These are phyloP conservation scores for Colletotrichum magnum DNA, from an alignment of 2,329 filamentous ascomycete species.

Conservation along the genomic window DNA sequence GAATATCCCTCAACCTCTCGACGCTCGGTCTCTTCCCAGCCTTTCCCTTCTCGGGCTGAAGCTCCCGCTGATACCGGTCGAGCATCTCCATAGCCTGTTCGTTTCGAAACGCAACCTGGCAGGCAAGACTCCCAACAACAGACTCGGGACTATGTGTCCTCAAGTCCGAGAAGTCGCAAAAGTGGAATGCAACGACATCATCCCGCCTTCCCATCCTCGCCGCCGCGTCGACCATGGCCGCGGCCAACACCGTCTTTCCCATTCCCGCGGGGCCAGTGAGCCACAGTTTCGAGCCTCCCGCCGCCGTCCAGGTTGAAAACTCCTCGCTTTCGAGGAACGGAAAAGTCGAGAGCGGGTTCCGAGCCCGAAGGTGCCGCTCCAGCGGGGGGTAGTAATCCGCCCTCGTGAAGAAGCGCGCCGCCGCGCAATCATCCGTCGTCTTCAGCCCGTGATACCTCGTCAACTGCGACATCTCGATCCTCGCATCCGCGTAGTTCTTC, in stretches of 20 bases:
- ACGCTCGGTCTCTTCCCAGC: neutral
- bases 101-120: neutral
- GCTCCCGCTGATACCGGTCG: neutral
- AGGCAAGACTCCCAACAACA: slow-evolving; percentile 3
- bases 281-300: neutral
- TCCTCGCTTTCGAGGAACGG: neutral
- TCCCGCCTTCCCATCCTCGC: neutral
- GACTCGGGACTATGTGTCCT: neutral
- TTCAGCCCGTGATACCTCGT: neutral
- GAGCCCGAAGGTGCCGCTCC: neutral
- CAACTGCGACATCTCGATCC: neutral
- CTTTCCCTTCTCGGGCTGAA: neutral
- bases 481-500: neutral
- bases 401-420: neutral
- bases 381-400: neutral
- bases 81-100: neutral
- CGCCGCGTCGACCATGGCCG: neutral
- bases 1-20: neutral
- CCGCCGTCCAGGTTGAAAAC: neutral
- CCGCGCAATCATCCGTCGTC: neutral
- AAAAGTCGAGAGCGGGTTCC: neutral
- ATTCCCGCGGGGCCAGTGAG: slow-evolving; percentile 8
- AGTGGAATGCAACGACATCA: neutral
- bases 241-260: slow-evolving; percentile 1
- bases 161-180: neutral